Evolutionary conservation across 164 flowering plant species (phyloP).

Genomic region (Buxus sempervirens): DNA sequence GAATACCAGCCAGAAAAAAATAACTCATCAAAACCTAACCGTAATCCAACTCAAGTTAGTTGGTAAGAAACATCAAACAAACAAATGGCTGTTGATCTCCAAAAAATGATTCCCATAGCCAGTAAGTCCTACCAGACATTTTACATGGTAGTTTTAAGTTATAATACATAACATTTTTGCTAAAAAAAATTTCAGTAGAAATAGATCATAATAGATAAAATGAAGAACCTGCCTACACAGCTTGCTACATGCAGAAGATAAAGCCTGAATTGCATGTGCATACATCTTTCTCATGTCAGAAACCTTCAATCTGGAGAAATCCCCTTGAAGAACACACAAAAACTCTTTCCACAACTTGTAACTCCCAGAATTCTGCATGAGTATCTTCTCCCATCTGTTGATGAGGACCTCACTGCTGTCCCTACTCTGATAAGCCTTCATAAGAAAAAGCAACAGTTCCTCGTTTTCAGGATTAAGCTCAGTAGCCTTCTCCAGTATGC

Average conservation of each 20-base stretch:
- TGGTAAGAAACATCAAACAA: too few relatives aligned
- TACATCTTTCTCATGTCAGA: slow-evolving; percentile 78
- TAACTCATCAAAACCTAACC: too few relatives aligned
- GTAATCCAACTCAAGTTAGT: too few relatives aligned
- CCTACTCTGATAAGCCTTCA: slow-evolving; percentile 73
- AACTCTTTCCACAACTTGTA: slow-evolving; percentile 86
- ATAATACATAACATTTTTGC: too few relatives aligned
- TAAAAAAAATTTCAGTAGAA: background rate
- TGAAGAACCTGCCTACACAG: slow-evolving; percentile 92
- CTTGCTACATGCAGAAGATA: slow-evolving; percentile 71
- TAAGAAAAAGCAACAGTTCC: slow-evolving; percentile 63
- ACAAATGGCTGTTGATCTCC: too few relatives aligned
- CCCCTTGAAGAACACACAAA: slow-evolving; percentile 67
- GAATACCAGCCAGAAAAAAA: too few relatives aligned
- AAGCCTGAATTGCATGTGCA: slow-evolving; percentile 82
- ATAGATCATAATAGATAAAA: slow-evolving; percentile 11
- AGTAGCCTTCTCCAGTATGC: slow-evolving; percentile 83
- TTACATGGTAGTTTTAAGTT: too few relatives aligned
- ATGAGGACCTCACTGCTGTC: slow-evolving; percentile 64
- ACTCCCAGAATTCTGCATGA: slow-evolving; percentile 73
- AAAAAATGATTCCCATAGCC: too few relatives aligned
- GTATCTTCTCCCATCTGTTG: slow-evolving; percentile 80
- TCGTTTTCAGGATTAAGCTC: slow-evolving; percentile 88
- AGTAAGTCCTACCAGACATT: too few relatives aligned
- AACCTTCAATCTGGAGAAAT: slow-evolving; percentile 90